Base-by-base conservation (phyloP, 768 basidiomycete species). In the Candolleomyces aberdarensis region DNA sequence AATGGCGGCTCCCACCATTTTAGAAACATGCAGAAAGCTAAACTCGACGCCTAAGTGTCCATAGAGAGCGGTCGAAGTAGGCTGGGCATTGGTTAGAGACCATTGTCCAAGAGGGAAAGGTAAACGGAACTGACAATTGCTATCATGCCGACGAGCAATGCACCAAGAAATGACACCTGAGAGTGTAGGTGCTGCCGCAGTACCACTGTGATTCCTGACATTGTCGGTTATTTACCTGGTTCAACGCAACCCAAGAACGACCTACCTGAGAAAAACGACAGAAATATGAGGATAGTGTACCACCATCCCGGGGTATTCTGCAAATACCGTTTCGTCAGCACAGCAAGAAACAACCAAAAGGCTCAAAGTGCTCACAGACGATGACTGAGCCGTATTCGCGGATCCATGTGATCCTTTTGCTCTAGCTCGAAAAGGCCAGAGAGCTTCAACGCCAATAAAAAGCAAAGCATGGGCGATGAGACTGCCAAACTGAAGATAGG, bases 1-100 rank as follows among this genome's bases (percentile, higher is more conserved):
- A 9, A 86, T 72, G 2, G 79, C 80, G 14, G 83, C 83, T 10
- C 82, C 85, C 17, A 85, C 79, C 85, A 87, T 86, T 71, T 85
- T 85, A 81, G 86, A 84, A 59, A 87, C 19, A 20, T 61, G 60
- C 15, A 17, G 43, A 9, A 47, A 54, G 13, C 47, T 19, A 15
- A 61, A 32, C 46, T 54, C 54, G 44, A 48, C 40, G 8, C 60
- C 60, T 14, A 61, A 17, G 31, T 49, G 39, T 8, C 53, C 60
- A 20, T 56, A 56, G 8, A 61, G 14, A 15, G 60, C 11, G 15
- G 43, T 61, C 26, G 53, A 41, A 14, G 55, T 19, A 41, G 60
- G 60, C 60, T 61, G 29, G 7, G 5, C 3, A 3, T 17, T 11
- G 52, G 3, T 29, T 14, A 32, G 39, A 22, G 36, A 26, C 40